A percentile compares a stretch with the other conserved stretches of the same genome.
These are phyloP conservation scores for Lunularia cruciata DNA, from an alignment of 225 moss, liverwort and hornwort genomes.

Conservation along the genomic window DNA sequence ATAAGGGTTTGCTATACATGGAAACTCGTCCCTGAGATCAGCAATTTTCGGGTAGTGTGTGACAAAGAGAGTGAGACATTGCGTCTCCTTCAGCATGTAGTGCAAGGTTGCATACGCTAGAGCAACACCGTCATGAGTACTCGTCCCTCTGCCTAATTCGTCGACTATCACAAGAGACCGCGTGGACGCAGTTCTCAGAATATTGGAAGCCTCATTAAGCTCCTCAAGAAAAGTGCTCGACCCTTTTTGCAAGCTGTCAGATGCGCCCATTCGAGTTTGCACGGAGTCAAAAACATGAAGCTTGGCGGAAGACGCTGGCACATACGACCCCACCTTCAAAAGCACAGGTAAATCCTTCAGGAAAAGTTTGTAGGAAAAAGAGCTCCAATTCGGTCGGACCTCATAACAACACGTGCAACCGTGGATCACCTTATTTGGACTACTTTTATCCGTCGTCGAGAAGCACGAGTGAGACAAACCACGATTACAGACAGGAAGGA, in stretches of 20 bases:
- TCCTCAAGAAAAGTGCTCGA: conserved; percentile 98
- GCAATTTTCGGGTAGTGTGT: conserved; percentile 96
- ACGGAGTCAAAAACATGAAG: conserved; percentile 90
- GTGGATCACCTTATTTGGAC: too few relatives aligned
- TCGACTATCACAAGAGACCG: conserved; percentile 93
- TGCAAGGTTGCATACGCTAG: conserved; percentile 92
- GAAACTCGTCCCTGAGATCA: conserved; percentile 68
- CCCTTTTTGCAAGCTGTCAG: conserved; percentile 88
- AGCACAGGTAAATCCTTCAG: not conserved
- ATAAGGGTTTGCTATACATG: conserved; percentile 65
- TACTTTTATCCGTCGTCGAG: too few relatives aligned
- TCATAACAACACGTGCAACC: too few relatives aligned
- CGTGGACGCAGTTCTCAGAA: conserved; percentile 70
- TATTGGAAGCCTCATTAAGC: conserved; percentile 89
- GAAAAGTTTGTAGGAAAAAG: too few relatives aligned
- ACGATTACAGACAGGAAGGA: too few relatives aligned
- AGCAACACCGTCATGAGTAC: conserved; percentile 99
- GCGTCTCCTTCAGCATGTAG: conserved; percentile 67
- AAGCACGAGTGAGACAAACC: too few relatives aligned
- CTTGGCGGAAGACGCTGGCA: conserved; percentile 82
- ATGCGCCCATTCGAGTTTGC: conserved; percentile 95
- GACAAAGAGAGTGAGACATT: conserved; percentile 84
- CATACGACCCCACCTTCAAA: conserved; percentile 85
- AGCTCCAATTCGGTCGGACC: too few relatives aligned
- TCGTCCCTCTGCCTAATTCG: conserved; percentile 94